Evolutionary conservation across 106 monocot genomes (phyloP).

Genomic region (Apostasia shenzhenica): DNA sequence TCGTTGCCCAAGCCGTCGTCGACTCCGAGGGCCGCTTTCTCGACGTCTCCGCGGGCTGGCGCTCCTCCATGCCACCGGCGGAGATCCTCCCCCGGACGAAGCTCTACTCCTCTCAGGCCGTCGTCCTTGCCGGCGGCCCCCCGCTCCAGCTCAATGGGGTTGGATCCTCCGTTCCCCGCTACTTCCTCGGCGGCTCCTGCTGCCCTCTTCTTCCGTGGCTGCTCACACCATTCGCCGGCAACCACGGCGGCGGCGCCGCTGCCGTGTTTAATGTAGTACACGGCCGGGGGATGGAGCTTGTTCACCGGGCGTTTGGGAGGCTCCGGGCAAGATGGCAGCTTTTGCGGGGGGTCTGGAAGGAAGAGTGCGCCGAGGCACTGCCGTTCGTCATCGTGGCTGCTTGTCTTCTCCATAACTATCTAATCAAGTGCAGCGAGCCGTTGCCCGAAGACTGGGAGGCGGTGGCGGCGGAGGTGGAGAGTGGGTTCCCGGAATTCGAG

Average conservation of each 20-base stretch:
- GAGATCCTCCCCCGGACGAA: conserved; percentile 42
- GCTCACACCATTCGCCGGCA: conserved; percentile 42
- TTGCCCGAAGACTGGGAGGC: conserved; percentile 15
- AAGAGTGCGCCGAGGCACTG: conserved; percentile 55
- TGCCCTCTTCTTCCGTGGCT: conserved; percentile 87
- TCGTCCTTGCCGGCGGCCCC: conserved; percentile 10
- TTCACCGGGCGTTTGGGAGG: conserved; percentile 25
- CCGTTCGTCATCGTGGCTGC: conserved; percentile 50
- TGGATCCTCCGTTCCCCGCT: conserved; percentile 19
- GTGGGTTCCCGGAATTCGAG: conserved; percentile 30
- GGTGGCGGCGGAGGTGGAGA: not conserved
- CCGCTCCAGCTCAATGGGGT: conserved; percentile 9
- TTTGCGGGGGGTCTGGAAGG: conserved; percentile 51
- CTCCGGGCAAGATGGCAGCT: conserved; percentile 58
- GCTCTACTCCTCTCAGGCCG: conserved; percentile 18
- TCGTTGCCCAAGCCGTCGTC: conserved; percentile 58
- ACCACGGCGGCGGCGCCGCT: not conserved
- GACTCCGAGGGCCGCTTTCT: conserved; percentile 78
- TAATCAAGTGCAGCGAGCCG: conserved; percentile 58
- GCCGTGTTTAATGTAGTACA: conserved; percentile 58
- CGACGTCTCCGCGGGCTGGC: conserved; percentile 82
- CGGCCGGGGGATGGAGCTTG: conserved; percentile 49
- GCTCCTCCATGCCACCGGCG: conserved; percentile 35
- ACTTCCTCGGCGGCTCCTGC: conserved; percentile 54
- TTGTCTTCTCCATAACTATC: conserved; percentile 82